Percentiles rank a stretch among this genome's conserved stretches.
phyloP scores from a whole-genome alignment of 192 early-diverging fungal genomes.

The Dimargaris cristalligena region DNA sequence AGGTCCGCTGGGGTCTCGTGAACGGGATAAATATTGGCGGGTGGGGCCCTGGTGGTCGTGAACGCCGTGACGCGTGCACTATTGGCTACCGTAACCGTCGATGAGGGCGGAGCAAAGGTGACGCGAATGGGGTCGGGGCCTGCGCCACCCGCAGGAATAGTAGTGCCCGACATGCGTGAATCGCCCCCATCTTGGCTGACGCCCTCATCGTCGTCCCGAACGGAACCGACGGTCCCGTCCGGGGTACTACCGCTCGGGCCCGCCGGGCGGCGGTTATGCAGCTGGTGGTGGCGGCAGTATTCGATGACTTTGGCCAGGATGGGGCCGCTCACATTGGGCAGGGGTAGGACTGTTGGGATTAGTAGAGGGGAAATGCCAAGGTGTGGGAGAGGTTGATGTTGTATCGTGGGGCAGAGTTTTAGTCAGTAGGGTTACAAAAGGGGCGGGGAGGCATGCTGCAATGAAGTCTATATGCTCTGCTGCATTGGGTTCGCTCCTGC shows the following conservation, averaged over 20 bases:
- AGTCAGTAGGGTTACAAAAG: conserved; percentile 12
- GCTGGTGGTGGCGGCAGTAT: conserved; percentile 76
- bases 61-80: background rate
- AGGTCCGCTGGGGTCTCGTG: background rate
- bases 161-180: no score
- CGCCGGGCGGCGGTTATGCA: no score
- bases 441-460: background rate
- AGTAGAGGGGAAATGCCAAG: no score
- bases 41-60: background rate
- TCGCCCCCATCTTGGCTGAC: no score
- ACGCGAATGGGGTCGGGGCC: background rate
- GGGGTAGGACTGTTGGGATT: conserved; percentile 66
- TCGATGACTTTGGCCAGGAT: conserved; percentile 77
- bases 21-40: background rate
- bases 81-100: background rate
- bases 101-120: background rate
- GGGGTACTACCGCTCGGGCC: background rate
- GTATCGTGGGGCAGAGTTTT: no score
- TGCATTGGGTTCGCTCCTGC: no score
- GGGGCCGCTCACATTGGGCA: conserved; percentile 80
- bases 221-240: no score
- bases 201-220: no score
- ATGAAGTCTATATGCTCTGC: no score
- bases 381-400: no score
- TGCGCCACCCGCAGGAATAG: no score